Evolutionary conservation across 225 moss, liverwort and hornwort genomes (phyloP).

Genomic region (Lunularia cruciata): DNA sequence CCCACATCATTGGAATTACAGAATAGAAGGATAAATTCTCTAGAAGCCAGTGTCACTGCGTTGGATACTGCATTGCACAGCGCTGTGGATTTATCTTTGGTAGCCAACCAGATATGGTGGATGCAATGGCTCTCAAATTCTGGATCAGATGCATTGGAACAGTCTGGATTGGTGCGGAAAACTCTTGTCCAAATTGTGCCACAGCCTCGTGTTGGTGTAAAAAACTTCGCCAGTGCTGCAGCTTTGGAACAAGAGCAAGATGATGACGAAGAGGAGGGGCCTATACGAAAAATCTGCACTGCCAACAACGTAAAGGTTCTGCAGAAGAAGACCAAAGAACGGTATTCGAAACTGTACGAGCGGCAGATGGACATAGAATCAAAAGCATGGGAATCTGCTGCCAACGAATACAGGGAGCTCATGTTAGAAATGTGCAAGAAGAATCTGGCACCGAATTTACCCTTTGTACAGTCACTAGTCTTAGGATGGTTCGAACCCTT

Average conservation of each 20-base stretch:
- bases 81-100: constrained; percentile 83
- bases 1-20: constrained; percentile 7
- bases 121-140: constrained; percentile 32
- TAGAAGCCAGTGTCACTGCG: constrained; percentile 47
- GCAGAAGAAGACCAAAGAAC: constrained; percentile 30
- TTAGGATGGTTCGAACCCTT: constrained; percentile 98
- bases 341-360: constrained; percentile 43
- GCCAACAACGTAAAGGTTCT: constrained; percentile 18
- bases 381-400: constrained; percentile 76
- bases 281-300: constrained; percentile 30
- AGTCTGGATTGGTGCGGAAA: constrained; percentile 15
- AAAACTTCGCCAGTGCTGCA: constrained; percentile 37
- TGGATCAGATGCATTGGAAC: constrained; percentile 25
- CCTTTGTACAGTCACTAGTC: constrained; percentile 72
- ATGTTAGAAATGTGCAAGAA: constrained; percentile 93
- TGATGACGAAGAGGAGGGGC: constrained; percentile 8
- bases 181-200: constrained; percentile 4
- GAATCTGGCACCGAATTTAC: constrained; percentile 85
- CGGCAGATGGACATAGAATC: constrained; percentile 74
- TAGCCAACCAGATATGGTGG: constrained; percentile 56
- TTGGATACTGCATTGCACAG: constrained; percentile 76
- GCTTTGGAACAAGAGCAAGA: constrained; percentile 28
- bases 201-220: constrained; percentile 3
- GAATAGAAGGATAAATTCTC: constrained; percentile 9
- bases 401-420: constrained; percentile 70